Base-by-base conservation (phyloP, 371 early-diverging fungal genomes). In the Mortierella sp. region DNA sequence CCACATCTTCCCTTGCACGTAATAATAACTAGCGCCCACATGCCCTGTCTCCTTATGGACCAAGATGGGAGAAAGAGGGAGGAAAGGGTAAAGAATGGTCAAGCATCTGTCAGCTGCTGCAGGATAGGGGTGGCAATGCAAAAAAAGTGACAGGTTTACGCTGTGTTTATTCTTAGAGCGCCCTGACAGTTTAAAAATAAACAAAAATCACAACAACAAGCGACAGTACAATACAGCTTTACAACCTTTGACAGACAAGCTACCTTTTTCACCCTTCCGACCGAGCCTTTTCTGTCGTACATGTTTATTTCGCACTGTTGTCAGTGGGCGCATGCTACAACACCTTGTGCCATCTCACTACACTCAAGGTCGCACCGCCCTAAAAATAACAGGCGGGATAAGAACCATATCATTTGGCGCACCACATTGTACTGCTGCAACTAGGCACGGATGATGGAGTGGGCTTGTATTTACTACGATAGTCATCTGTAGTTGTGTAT, bases 71-170 rank as follows among this genome's bases (percentile, higher is more conserved):
- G 37, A 20, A 2, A 18, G 39, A 30, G 37, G 54, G 30, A 32
- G 59, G 61, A 39, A 18, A 40, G 45, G 47, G 60, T 16, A 54
- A 16, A 37, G 24, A 54, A 54, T 32, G 37, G 40, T 26, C 22
- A n/a, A 39, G 58, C n/a, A 62, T 43, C 51, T 61, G 58, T 73
- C 73, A 73, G 73, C 67, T 67, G 73, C 57, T 49, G 28, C 57
- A 47, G 60, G 69, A 75, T 69, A 75, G 75, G 75, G 75, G 75
- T 64, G 75, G 75, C 75, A 69, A 75, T 69, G 75, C 74, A 58
- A 30, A 14, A 24, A 39, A 22, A 22, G 30, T 39, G 39, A 39
- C n/a, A 18, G 51, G 22, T 37, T 11, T 20, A 57, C 2, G 26
- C 11, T 28, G 10, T 18, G 22, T 9, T 64, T 68, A 52, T 60